Conservation (phyloP, 345 rosid species). For the Acer saccharum region DNA sequence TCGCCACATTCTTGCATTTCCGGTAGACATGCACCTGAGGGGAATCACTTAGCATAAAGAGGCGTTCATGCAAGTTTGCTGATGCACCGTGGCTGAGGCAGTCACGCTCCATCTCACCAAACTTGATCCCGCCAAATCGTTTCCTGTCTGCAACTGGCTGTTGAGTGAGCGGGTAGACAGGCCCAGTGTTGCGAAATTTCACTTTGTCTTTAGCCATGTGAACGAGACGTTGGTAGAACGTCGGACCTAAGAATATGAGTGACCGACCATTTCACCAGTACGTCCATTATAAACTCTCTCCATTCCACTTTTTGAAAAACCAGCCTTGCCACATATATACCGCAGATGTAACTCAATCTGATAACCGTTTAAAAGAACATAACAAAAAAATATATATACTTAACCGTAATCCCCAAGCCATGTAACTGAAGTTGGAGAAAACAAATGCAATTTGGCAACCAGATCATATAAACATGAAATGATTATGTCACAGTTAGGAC, state of each 20-base stretch:
- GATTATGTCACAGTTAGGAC: no score
- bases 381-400: no score
- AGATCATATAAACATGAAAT: no score
- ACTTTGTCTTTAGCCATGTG: constrained; percentile 96
- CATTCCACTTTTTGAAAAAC: constrained; percentile 87
- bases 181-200: constrained; percentile 90
- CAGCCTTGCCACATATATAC: constrained; percentile 54
- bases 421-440: no score
- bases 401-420: no score
- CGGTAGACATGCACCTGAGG: constrained; percentile 78
- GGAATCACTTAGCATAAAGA: constrained; percentile 74
- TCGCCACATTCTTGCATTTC: constrained; percentile 60
- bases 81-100: constrained; percentile 86
- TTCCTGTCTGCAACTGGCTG: constrained; percentile 92
- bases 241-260: constrained; percentile 83
- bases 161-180: constrained; percentile 86
- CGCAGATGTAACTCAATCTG: background rate
- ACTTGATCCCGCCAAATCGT: constrained; percentile 82
- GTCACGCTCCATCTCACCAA: constrained; percentile 94
- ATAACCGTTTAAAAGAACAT: no score
- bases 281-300: constrained; percentile 82
- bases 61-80: constrained; percentile 81
- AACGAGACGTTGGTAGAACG: constrained; percentile 79
- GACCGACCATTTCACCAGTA: constrained; percentile 74
- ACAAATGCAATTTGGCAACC: no score